Conservation (phyloP, 306 rosid species). For the Dalbergia oliveri region DNA sequence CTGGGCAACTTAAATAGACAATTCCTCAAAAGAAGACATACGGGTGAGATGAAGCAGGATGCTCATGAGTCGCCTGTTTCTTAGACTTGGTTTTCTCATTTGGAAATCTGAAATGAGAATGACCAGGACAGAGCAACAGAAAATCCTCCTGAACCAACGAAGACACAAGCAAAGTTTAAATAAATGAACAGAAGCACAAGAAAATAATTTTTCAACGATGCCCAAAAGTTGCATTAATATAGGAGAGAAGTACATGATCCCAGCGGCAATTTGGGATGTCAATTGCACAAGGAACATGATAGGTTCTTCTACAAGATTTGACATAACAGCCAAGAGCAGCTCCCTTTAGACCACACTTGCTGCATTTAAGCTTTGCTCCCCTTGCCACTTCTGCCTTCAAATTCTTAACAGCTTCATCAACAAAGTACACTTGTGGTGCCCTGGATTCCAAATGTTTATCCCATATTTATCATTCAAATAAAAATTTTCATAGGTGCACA, state of each 20-base stretch:
- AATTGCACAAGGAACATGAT: slow-evolving; percentile 90
- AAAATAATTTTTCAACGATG: not conserved
- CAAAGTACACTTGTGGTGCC: slow-evolving; percentile 91
- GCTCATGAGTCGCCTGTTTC: slow-evolving; percentile 47
- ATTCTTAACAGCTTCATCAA: slow-evolving; percentile 64
- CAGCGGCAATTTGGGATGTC: slow-evolving; percentile 78
- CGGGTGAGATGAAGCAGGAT: slow-evolving; percentile 41
- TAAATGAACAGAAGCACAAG: slow-evolving; percentile 29
- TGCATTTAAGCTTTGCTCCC: slow-evolving; percentile 90
- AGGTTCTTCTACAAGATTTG: slow-evolving; percentile 84
- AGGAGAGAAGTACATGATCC: slow-evolving; percentile 60
- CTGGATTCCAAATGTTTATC: slow-evolving; percentile 59
- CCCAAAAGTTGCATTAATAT: not conserved
- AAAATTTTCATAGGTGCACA: not conserved
- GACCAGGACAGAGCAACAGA: slow-evolving; percentile 87
- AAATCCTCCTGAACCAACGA: slow-evolving; percentile 64
- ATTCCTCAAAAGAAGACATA: slow-evolving; percentile 39
- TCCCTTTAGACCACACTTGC: slow-evolving; percentile 79
- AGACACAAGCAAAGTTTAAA: slow-evolving; percentile 31
- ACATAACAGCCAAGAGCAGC: slow-evolving; percentile 95
- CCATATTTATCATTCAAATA: slow-evolving; percentile 25
- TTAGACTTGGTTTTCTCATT: slow-evolving; percentile 61
- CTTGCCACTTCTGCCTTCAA: slow-evolving; percentile 86
- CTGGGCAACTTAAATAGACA: slow-evolving; percentile 19
- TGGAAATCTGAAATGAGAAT: slow-evolving; percentile 72